Base-by-base conservation (phyloP, 495 filamentous ascomycete species). In the Penicillium angulare region DNA sequence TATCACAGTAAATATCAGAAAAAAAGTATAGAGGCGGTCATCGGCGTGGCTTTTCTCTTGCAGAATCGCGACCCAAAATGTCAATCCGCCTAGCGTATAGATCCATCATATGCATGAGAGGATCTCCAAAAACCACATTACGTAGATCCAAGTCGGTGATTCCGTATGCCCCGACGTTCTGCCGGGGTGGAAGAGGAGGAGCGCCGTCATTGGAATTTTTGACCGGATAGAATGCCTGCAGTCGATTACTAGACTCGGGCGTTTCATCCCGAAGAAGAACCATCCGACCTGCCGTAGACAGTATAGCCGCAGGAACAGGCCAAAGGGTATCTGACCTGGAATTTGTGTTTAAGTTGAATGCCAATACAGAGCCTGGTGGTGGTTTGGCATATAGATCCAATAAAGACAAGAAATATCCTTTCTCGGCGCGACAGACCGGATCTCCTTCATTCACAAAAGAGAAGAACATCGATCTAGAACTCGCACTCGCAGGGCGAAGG, bases 391-490 rank as follows among this genome's bases (percentile, higher is more conserved):
- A 88, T 1, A 93, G 75, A 49, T 86, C 83, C 8, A 91, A 69
- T 21, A 95, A 73, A 13, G 81, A 85, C 35, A 77, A 73, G 8
- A 92, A 74, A 54, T 91, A 91, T 0, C 79, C 78, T 64, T 81
- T 87, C 57, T 92, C 88, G 0, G 88, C 89, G 16, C 89, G 67
- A 2, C 83, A 70, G 0, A 95, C 88, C 0, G 88, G 88, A 52
- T 95, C 89, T 3, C 89, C 89, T 57, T 95, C 89, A 59, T 93
- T 95, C 53, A 91, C 70, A 59, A 95, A 89, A 15, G 80, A 81
- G 24, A 86, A 69, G 65, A 93, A 93, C 2, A 89, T 56, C 20
- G 80, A 88, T 50, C 86, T 88, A 17, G 73, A 69, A 3, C 56
- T 49, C 0, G 68, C 57, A n/a, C 65, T 65, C 2, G 52, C 42